These are phyloP conservation scores for Hibiscus mutabilis DNA, from an alignment of 345 rosid species.

Conservation along the genomic window DNA sequence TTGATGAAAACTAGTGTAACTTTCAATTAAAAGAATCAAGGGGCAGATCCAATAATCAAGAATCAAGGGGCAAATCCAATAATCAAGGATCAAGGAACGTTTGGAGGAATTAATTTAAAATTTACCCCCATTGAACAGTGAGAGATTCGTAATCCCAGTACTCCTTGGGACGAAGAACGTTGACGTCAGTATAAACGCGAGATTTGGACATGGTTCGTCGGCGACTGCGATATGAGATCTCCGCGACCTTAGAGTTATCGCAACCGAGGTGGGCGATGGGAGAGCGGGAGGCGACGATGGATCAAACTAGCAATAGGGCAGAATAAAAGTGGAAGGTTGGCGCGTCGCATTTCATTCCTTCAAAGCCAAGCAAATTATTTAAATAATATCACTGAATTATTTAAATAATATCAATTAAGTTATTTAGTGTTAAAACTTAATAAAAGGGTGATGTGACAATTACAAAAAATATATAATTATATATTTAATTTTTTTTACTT, in stretches of 20 bases:
- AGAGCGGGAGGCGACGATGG: conserved; percentile 39
- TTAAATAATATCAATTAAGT: too few species aligned
- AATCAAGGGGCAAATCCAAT: neutral
- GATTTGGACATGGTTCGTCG: conserved; percentile 69
- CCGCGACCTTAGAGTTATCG: conserved; percentile 16
- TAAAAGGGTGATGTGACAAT: too few species aligned
- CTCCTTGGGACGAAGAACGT: conserved; percentile 83
- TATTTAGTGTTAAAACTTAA: too few species aligned
- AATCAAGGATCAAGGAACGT: neutral
- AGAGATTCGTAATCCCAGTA: conserved; percentile 91
- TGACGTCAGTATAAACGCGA: conserved; percentile 74
- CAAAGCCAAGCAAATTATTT: neutral
- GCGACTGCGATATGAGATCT: conserved; percentile 32
- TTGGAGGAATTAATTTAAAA: neutral
- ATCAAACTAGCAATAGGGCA: conserved; percentile 36
- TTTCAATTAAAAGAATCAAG: neutral
- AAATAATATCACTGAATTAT: too few species aligned
- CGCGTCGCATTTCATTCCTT: conserved; percentile 19
- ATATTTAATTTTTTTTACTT: too few species aligned
- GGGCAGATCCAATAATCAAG: too few species aligned
- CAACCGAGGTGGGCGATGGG: conserved; percentile 31
- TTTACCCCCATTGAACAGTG: conserved; percentile 52
- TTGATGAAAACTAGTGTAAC: neutral
- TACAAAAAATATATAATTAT: too few species aligned
- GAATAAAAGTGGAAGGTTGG: conserved; percentile 12